Evolutionary conservation across 2,329 filamentous ascomycete genomes (phyloP).

Genomic region (Pseudogymnoascus sp.): DNA sequence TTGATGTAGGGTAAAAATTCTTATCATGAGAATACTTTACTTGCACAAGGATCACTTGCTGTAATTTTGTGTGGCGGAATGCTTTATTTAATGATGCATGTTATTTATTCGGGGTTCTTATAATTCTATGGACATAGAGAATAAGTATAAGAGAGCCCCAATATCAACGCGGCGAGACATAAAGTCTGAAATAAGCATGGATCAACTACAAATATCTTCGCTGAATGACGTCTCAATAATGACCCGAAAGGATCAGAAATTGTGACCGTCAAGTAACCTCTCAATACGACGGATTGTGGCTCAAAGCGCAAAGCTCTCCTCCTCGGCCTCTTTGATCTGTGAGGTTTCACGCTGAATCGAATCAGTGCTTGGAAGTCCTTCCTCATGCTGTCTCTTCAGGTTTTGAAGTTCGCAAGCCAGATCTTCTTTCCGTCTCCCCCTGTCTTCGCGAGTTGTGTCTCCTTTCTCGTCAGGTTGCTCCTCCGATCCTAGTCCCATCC

Average conservation of each 20-base stretch:
- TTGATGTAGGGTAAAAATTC: neutral
- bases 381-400: neutral
- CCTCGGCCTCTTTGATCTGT: neutral
- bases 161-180: neutral
- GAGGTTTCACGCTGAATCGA: neutral
- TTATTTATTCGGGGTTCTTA: neutral
- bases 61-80: neutral
- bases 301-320: neutral
- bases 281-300: neutral
- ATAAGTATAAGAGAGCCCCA: neutral
- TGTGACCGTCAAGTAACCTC: neutral
- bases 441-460: neutral
- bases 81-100: neutral
- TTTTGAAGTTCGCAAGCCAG: neutral
- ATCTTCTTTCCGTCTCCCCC: neutral
- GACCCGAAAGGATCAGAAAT: neutral
- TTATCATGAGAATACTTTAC: neutral
- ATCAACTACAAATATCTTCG: neutral
- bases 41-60: neutral
- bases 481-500: constrained; percentile 8
- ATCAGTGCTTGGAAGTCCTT: neutral
- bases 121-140: neutral
- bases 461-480: neutral
- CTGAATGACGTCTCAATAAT: neutral
- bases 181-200: neutral